Evolutionary conservation across 176 grass and related monocot species (phyloP).

Genomic region (Triticum timopheevii): DNA sequence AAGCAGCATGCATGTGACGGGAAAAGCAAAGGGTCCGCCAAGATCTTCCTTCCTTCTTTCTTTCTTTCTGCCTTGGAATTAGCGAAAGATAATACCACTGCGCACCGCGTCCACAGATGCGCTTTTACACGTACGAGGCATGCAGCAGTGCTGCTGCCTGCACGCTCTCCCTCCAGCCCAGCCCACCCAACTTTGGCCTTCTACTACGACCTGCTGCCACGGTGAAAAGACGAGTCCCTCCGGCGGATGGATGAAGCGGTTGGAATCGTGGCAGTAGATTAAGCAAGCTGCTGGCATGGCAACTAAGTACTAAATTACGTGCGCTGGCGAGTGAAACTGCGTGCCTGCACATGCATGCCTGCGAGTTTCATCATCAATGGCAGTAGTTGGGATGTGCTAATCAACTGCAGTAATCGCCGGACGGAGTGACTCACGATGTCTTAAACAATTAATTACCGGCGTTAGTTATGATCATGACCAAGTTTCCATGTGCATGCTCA

Average conservation of each 20-base stretch:
- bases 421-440: not conserved
- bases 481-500: slow-evolving; percentile 17
- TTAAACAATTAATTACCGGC: not conserved
- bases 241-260: no score
- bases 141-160: not conserved
- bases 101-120: not conserved
- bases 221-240: not conserved
- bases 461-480: not conserved
- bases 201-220: not conserved
- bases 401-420: not conserved
- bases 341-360: not conserved
- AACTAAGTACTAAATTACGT: not conserved
- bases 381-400: not conserved
- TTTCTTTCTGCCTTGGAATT: slow-evolving; percentile 1
- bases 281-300: not conserved
- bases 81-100: not conserved
- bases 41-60: slow-evolving; percentile 2
- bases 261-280: not conserved
- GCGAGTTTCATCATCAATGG: not conserved
- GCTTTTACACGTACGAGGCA: not conserved
- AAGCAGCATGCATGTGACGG: not conserved
- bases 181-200: not conserved
- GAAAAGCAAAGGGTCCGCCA: not conserved
- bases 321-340: not conserved
- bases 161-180: not conserved